Evolutionary conservation across 1,139 yeast genomes (phyloP).

Genomic region (Hyphopichia burtonii): DNA sequence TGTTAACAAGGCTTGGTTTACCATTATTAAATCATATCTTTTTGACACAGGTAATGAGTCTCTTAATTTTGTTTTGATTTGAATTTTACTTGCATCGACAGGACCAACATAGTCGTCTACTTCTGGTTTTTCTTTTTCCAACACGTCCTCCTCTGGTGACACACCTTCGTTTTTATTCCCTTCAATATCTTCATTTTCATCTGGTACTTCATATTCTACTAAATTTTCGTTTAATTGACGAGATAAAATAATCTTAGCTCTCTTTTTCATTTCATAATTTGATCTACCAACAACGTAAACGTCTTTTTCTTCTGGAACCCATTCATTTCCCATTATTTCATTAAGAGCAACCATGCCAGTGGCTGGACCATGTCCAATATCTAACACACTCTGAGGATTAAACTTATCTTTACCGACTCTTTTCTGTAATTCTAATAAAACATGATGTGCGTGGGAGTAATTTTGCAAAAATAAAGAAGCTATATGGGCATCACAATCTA

Average conservation of each 20-base stretch:
- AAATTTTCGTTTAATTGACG: conserved; percentile 60
- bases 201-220: conserved; percentile 12
- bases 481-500: conserved; percentile 80
- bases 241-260: conserved; percentile 75
- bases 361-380: conserved; percentile 90
- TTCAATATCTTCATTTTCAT: neutral
- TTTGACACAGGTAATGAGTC: conserved; percentile 48
- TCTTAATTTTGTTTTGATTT: conserved; percentile 52
- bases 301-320: conserved; percentile 63
- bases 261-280: conserved; percentile 63
- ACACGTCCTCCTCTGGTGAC: conserved; percentile 13
- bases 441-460: conserved; percentile 70
- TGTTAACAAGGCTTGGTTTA: conserved; percentile 73
- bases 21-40: conserved; percentile 78
- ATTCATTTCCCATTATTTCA: conserved; percentile 69
- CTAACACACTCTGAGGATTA: conserved; percentile 66
- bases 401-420: conserved; percentile 50
- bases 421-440: conserved; percentile 62
- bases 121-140: conserved; percentile 17
- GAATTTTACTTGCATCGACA: conserved; percentile 56
- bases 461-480: conserved; percentile 85
- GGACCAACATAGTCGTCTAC: conserved; percentile 46
- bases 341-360: conserved; percentile 88
- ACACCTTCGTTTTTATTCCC: conserved; percentile 8
- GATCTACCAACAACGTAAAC: conserved; percentile 70